Evolutionary conservation across 2,329 filamentous ascomycete species (phyloP).

Genomic region (Orbilia ellipsospora): DNA sequence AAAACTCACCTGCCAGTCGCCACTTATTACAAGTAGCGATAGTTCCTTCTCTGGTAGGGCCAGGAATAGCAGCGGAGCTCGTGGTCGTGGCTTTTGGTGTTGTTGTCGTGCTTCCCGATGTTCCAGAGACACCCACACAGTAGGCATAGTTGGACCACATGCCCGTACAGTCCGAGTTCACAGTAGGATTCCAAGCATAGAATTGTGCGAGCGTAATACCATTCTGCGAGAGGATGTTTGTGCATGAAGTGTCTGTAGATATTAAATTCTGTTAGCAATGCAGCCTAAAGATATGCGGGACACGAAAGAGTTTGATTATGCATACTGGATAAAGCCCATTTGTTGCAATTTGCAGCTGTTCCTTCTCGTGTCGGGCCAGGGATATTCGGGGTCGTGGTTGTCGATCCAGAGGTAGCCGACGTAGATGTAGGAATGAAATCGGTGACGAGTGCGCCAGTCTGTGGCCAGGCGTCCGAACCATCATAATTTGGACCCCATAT

Average conservation of each 20-base stretch:
- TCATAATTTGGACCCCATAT: conserved; percentile 32
- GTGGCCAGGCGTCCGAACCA: conserved; percentile 24
- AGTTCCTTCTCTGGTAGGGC: conserved; percentile 30
- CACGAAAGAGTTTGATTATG: conserved; percentile 13
- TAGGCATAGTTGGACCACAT: conserved; percentile 35
- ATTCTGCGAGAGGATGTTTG: conserved; percentile 32
- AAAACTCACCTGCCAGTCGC: conserved; percentile 23
- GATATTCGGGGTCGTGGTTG: conserved; percentile 28
- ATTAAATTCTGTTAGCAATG: conserved; percentile 25
- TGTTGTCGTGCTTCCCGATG: conserved; percentile 21
- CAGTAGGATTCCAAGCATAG: conserved; percentile 40
- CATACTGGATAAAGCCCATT: conserved; percentile 43
- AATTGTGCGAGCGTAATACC: conserved; percentile 42
- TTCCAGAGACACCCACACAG: conserved; percentile 34
- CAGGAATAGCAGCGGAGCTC: conserved; percentile 29
- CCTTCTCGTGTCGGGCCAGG: conserved; percentile 41
- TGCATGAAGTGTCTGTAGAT: conserved; percentile 31
- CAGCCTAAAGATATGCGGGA: not conserved
- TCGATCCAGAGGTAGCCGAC: conserved; percentile 26
- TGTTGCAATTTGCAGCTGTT: conserved; percentile 34
- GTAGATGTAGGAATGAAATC: conserved; percentile 25
- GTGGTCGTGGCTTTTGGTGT: conserved; percentile 27
- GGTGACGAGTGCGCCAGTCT: conserved; percentile 13
- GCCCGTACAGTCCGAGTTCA: conserved; percentile 30
- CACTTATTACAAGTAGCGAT: conserved; percentile 32